Conservation (phyloP, 257 asterid genomes). For the Rehmannia glutinosa region DNA sequence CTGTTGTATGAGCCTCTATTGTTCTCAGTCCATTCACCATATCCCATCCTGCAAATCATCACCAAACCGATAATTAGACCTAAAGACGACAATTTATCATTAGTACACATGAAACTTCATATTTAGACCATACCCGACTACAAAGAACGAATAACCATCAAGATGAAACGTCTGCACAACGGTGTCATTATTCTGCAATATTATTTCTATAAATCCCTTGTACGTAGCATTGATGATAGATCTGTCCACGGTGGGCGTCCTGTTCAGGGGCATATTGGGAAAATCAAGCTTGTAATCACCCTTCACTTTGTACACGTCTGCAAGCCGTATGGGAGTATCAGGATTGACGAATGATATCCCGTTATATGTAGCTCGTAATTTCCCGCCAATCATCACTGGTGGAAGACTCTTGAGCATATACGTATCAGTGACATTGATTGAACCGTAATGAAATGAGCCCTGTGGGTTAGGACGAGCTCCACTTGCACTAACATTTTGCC, state of each 20-base stretch:
- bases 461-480: constrained; percentile 99
- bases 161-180: constrained; percentile 73
- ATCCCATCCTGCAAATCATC: constrained; percentile 79
- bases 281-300: constrained; percentile 90
- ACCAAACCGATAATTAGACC: not conserved
- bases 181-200: constrained; percentile 84
- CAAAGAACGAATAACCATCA: constrained; percentile 92
- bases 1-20: constrained; percentile 71
- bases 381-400: constrained; percentile 54
- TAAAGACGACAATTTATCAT: not conserved
- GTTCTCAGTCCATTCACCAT: constrained; percentile 88
- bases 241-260: constrained; percentile 50
- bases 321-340: constrained; percentile 71
- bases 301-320: constrained; percentile 63
- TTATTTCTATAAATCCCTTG: constrained; percentile 83
- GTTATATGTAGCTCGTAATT: constrained; percentile 60
- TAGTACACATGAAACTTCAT: not conserved
- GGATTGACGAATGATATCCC: constrained; percentile 85
- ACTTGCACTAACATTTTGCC: constrained; percentile 88
- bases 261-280: constrained; percentile 54
- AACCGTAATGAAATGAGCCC: constrained; percentile 92
- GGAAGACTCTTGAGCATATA: constrained; percentile 59
- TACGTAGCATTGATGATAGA: constrained; percentile 81
- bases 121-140: constrained; percentile 65
- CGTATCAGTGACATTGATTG: constrained; percentile 65